Percentiles rank a stretch among this genome's conserved stretches.
Conservation (phyloP, 2,329 filamentous ascomycete genomes). For the Colletotrichum spaethianum region DNA sequence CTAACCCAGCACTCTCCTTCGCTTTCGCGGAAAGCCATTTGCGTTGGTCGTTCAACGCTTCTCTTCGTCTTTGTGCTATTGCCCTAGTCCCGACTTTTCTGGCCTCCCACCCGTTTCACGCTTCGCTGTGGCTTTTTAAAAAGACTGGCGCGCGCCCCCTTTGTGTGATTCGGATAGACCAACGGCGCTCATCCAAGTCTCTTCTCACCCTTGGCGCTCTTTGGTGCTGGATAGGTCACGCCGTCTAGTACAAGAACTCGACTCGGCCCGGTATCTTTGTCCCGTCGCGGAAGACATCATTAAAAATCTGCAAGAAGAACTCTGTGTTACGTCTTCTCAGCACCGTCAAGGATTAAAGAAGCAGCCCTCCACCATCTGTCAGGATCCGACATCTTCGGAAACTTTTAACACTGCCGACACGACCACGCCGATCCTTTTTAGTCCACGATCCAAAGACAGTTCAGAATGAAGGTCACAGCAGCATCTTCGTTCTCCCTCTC, state of each 20-base stretch:
- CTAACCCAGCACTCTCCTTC: not conserved
- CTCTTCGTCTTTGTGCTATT: constrained; percentile 2
- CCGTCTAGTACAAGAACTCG: not conserved
- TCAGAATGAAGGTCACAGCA: constrained; percentile 20
- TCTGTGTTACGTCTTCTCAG: not conserved
- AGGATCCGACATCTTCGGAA: not conserved
- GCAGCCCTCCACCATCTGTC: not conserved
- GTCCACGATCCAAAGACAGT: not conserved
- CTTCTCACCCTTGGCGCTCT: not conserved
- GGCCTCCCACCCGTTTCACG: constrained; percentile 24
- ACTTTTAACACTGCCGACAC: not conserved
- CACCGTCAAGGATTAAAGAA: not conserved
- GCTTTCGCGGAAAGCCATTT: not conserved
- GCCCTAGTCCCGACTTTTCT: not conserved
- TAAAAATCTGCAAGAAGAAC: not conserved
- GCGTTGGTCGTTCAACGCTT: constrained; percentile 6
- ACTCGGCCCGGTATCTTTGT: constrained; percentile 4
- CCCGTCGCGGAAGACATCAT: not conserved
- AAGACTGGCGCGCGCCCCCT: not conserved
- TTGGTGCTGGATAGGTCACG: not conserved
- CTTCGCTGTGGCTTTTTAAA: constrained; percentile 25
- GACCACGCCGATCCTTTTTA: not conserved
- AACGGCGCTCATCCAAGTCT: constrained; percentile 9
- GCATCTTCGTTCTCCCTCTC: constrained; percentile 3
- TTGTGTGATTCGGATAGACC: constrained; percentile 10